A percentile compares a stretch with the other conserved stretches of the same genome.
Conservation (phyloP, 1,139 yeast genomes). For the Saccharomyces hybrid region DNA sequence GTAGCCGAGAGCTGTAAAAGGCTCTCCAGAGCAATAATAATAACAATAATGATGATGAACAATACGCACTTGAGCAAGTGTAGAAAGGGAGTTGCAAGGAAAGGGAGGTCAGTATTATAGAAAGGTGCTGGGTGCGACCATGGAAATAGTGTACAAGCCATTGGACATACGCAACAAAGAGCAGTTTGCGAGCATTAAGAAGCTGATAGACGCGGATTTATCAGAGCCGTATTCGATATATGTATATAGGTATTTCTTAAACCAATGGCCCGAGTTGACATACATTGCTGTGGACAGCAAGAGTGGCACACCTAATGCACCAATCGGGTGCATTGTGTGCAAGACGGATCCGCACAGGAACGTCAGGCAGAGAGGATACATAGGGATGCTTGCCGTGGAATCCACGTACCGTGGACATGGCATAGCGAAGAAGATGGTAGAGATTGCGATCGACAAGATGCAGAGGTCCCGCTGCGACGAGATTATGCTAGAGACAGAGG, state of each 20-base stretch:
- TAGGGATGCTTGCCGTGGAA: conserved; percentile 91
- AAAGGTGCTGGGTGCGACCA: neutral
- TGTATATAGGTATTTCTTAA: conserved; percentile 60
- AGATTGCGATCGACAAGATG: conserved; percentile 60
- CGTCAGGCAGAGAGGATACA: conserved; percentile 72
- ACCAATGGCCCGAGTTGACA: conserved; percentile 62
- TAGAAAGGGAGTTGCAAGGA: neutral
- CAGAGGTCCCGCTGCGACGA: conserved; percentile 63
- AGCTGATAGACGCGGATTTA: conserved; percentile 49
- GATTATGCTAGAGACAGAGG: conserved; percentile 86
- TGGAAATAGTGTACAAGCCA: conserved; percentile 20
- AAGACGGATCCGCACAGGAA: conserved; percentile 74
- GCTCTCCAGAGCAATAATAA: neutral
- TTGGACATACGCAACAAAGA: conserved; percentile 21
- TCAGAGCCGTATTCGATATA: conserved; percentile 70
- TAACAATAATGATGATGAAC: neutral
- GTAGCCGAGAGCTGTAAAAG: neutral
- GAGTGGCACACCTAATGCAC: conserved; percentile 21
- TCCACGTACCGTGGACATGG: conserved; percentile 66
- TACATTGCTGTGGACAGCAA: conserved; percentile 40
- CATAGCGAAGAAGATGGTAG: conserved; percentile 67
- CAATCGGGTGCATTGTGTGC: conserved; percentile 78
- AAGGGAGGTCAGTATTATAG: neutral
- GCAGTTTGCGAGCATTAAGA: conserved; percentile 34
- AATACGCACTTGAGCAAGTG: neutral